Evolutionary conservation across 1,139 yeast genomes (phyloP), one percentile per base, ranked within the genome.

Genomic region (Tardiomyces blankii): DNA sequence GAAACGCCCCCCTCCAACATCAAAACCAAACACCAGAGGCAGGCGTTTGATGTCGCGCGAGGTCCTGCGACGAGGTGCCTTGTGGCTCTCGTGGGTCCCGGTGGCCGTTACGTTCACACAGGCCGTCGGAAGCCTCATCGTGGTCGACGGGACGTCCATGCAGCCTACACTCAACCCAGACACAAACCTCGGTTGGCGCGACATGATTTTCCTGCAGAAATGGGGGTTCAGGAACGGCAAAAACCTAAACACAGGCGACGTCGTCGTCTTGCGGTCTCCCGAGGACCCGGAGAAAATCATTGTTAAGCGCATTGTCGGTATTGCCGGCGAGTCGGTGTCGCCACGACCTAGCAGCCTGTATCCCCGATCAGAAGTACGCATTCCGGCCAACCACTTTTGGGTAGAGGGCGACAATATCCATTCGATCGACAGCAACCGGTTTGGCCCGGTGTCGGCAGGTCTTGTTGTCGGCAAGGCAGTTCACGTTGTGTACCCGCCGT

Each of bases 331-430:
- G 54, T 61, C 69, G 2, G 70, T 88, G 0, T 58, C 64, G 21
- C 78, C 95, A 1, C 69, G 81, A 47, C 54, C 55, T 6, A 49
- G 51, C 4, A 66, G 73, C 28, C 79, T 79, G 18, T 86, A 83
- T 59, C 91, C 94, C 1, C 74, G 78, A 56, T 66, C 71, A 1
- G 67, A 69, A 40, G 79, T 82, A 8, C 65, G 66, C 23, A 67
- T 89, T 2, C 96, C 96, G 3, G 65, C 85, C 47, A 82, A 80
- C 56, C 97, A 89, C 60, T 57, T 86, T 12, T 89, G 96, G 96
- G 88, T 88, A 0, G 96, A 89, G 62, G 97, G 97, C 2, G 97
- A 89, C 61, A 88, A 87, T 60, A 64, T 81, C 46, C 96, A 86
- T 57, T 82, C 94, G 1, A 67, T 87, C 3, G 96, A 88, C 63